Conservation (phyloP, 371 early-diverging fungal genomes). For the Mucor piriformis region DNA sequence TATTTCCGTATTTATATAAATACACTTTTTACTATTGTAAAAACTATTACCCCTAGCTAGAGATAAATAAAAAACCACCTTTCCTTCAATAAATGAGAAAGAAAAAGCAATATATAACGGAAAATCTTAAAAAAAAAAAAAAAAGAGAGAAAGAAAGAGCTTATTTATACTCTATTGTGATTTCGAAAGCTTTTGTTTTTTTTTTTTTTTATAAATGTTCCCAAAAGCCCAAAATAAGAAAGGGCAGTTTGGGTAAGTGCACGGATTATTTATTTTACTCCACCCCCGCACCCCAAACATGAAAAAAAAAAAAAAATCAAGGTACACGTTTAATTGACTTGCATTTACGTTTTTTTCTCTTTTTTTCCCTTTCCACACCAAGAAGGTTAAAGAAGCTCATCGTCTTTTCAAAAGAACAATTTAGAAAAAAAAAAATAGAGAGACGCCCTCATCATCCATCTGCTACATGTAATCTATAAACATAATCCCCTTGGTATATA, state of each 20-base stretch:
- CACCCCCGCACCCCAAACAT: no score
- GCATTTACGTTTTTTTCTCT: background rate
- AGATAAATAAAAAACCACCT: background rate
- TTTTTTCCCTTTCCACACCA: background rate
- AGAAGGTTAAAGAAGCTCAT: no score
- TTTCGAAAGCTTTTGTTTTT: background rate
- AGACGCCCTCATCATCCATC: no score
- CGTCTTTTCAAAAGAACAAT: no score
- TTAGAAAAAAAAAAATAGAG: no score
- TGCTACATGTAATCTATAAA: no score
- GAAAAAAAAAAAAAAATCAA: no score
- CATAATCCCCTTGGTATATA: no score
- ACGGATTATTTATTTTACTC: background rate
- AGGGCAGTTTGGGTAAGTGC: background rate
- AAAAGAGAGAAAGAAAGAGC: background rate
- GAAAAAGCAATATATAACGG: no score
- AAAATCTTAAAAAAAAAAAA: background rate
- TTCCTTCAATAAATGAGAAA: no score
- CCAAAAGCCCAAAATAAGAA: background rate
- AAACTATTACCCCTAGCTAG: background rate
- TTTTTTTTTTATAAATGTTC: background rate
- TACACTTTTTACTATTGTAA: background rate
- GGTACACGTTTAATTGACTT: background rate
- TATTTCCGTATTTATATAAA: background rate
- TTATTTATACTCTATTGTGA: no score